Evolutionary conservation across 2,329 filamentous ascomycete genomes (phyloP).

Genomic region (Celoporthe dispersa): DNA sequence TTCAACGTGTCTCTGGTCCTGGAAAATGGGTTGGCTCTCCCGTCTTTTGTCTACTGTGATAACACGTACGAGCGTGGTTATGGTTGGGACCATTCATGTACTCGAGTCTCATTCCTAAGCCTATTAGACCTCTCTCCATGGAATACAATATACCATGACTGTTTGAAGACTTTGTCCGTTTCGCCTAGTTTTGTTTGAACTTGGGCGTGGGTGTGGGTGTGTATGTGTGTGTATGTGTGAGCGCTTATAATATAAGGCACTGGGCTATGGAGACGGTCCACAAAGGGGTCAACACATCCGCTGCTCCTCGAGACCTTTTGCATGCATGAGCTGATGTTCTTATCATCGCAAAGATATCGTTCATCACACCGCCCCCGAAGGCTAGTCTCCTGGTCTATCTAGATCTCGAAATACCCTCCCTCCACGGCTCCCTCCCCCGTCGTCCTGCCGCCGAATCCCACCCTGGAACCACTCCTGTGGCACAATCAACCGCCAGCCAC

Average conservation of each 20-base stretch:
- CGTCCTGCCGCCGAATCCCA: background rate
- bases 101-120: background rate
- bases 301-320: background rate
- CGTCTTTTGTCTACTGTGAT: background rate
- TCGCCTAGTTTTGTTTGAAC: no score
- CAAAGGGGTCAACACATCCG: no score
- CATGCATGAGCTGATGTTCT: background rate
- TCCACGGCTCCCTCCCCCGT: background rate
- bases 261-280: no score
- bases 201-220: no score
- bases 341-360: no score
- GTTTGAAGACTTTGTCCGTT: no score
- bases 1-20: background rate
- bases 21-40: background rate
- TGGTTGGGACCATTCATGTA: background rate
- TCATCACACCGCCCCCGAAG: background rate
- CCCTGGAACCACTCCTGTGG: conserved; percentile 7
- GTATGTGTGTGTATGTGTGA: no score
- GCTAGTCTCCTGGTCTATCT: background rate
- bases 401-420: background rate
- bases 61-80: background rate
- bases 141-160: background rate
- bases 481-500: conserved; percentile 14
- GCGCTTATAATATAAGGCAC: no score
- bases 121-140: background rate